These are phyloP conservation scores for Didymella keratinophila DNA, from an alignment of 2,329 filamentous ascomycete species.

Conservation along the genomic window DNA sequence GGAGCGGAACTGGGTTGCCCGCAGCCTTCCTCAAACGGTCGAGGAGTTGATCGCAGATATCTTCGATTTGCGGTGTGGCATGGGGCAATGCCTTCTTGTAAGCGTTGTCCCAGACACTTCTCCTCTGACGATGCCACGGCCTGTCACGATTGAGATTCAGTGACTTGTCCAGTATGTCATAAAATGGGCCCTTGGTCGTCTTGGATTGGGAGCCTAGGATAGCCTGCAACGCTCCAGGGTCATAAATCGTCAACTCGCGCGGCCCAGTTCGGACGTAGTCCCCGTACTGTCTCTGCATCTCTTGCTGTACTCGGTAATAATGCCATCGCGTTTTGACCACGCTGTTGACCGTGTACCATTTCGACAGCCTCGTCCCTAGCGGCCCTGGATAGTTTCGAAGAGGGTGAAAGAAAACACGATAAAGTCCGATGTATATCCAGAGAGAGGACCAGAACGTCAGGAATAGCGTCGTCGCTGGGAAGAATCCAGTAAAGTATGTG, in stretches of 20 bases:
- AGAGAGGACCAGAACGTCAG: constrained; percentile 30
- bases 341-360: constrained; percentile 35
- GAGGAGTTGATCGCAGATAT: constrained; percentile 35
- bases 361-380: constrained; percentile 31
- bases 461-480: constrained; percentile 19
- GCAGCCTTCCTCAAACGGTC: constrained; percentile 26
- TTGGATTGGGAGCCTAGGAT: constrained; percentile 33
- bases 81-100: constrained; percentile 38
- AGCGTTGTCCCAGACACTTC: constrained; percentile 42
- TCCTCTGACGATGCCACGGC: constrained; percentile 34
- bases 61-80: constrained; percentile 33
- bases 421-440: constrained; percentile 31
- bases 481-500: constrained; percentile 18
- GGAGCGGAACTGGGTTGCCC: constrained; percentile 47
- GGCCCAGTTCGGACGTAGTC: constrained; percentile 39
- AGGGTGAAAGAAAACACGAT: constrained; percentile 38
- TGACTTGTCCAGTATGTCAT: constrained; percentile 33
- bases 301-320: constrained; percentile 30
- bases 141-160: constrained; percentile 40
- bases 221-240: constrained; percentile 31
- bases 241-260: constrained; percentile 37
- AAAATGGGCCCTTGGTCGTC: constrained; percentile 39
- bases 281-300: constrained; percentile 33
- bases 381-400: constrained; percentile 34
- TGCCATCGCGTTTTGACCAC: constrained; percentile 24